Percentiles rank a stretch among this genome's conserved stretches.
These are phyloP conservation scores for Urostyla sp. DNA, from an alignment of 73 alveolate species.

Conservation along the genomic window DNA sequence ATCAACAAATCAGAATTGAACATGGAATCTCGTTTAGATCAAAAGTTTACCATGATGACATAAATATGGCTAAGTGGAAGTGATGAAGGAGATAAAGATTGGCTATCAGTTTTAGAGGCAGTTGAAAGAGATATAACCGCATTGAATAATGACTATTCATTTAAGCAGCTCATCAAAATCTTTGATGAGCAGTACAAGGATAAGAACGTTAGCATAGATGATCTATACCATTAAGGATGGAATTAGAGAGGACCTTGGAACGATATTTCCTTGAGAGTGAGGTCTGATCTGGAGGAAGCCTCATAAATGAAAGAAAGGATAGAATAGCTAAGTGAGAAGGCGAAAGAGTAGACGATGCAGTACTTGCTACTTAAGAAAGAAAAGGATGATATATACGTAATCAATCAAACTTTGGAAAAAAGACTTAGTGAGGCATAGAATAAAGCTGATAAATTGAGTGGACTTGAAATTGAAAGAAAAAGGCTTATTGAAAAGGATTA, in stretches of 20 bases:
- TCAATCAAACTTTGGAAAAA: conserved; percentile 44
- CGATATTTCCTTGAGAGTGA: conserved; percentile 28
- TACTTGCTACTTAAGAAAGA: conserved; percentile 50
- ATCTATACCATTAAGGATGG: conserved; percentile 45
- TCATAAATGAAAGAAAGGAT: conserved; percentile 63
- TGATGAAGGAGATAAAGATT: conserved; percentile 42
- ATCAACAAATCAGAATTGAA: not conserved
- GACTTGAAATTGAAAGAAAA: conserved; percentile 62
- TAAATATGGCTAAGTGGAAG: conserved; percentile 1
- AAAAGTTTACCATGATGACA: conserved; percentile 8
- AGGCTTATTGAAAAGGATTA: conserved; percentile 43
- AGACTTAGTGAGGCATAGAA: conserved; percentile 54
- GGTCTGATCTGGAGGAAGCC: conserved; percentile 51
- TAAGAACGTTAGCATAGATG: conserved; percentile 6
- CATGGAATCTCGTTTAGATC: conserved; percentile 21
- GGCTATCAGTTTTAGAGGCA: conserved; percentile 69
- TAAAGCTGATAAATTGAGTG: conserved; percentile 54
- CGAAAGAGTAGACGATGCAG: conserved; percentile 53
- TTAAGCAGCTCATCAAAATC: conserved; percentile 12
- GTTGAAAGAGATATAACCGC: conserved; percentile 61
- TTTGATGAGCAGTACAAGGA: conserved; percentile 42
- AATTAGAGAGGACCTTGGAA: conserved; percentile 70
- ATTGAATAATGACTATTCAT: conserved; percentile 43
- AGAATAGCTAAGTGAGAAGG: conserved; percentile 47
- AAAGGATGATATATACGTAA: conserved; percentile 47